Evolutionary conservation across 1,139 yeast genomes (phyloP), one percentile per base, ranked within the genome.

Genomic region (Geotrichum cucujoidarum): DNA sequence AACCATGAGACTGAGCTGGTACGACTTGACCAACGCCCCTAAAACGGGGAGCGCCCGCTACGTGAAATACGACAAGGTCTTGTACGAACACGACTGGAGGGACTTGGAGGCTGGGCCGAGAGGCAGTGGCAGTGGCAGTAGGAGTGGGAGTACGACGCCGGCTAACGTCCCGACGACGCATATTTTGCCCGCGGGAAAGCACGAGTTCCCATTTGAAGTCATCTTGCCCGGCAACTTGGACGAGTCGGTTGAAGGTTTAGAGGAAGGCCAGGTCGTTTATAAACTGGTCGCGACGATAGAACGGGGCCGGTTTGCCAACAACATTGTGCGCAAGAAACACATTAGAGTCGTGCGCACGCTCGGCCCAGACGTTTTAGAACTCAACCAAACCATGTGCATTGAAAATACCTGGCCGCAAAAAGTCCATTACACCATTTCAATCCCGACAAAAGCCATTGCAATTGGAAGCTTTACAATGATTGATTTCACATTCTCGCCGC

Each of bases 351-450:
- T 92, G n/a, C 75, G 98, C 56, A 92, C 98, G 0, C 68, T 90
- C 50, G 82, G 95, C 0, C 78, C 95, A 1, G 97, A 90, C 65
- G 79, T 95, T 0, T 77, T 87, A 1, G 98, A 94, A 61, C 71
- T 90, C 39, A 76, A 94, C 0, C 97, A 92, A 66, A 88, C 97
- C 0, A 86, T 89, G 56, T 89, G 95, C 0, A 95, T 92, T 20
- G 96, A 89, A 61, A 92, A 92, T 63, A 83, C 92, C 0, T 94
- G 99, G 99, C 97, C 98, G 2, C 72, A 79, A 42, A 92, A 92
- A 64, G 87, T 92, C 41, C 97, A 94, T 60, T 92, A 92, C 65
- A 78, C 92, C 1, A 78, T 92, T 48, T 84, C 86, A 52, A 81
- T 87, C 8, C 97, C 97, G 0, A 75, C 90, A 14, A 83, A 86